Evolutionary conservation across 768 basidiomycete species (phyloP), one percentile per base, ranked within the genome.

Genomic region (Naganishia kalamii): DNA sequence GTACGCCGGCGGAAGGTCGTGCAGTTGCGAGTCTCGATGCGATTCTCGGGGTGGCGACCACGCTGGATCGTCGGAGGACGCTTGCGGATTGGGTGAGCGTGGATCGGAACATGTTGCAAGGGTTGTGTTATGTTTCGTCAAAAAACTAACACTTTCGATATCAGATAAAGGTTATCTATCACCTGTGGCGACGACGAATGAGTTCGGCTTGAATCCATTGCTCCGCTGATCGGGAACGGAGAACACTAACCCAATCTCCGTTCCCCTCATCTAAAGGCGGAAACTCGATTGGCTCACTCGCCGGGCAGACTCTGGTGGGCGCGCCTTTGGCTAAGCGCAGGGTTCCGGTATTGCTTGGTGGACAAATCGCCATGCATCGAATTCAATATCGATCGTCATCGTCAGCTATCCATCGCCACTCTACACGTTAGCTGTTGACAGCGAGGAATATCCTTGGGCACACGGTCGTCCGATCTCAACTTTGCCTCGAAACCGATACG

Each of bases 311-410:
- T 44, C 43, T 44, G 43, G 37, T 33, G n/a, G 13, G 17, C 32
- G 54, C 54, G 51, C 51, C 29, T 57, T 57, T 57, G 2, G 54
- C 54, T 37, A 57, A 57, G 54, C 48, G 54, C 54, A 37, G 33
- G 54, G 15, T 23, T 52, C 54, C 19, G 8, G 43, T 44, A 44
- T 44, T n/a, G 7, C 37, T 11, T n/a, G 43, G 10, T 44, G 19
- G 10, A 10, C 43, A 8, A 44, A 44, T n/a, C 43, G 43, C 43
- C 43, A 44, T 44, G 43, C 7, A 10, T n/a, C 10, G 43, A 44
- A 8, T 44, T 11, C 19, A 40, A n/a, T 10, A n/a, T 44, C 43
- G 43, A 44, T 44, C 43, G 43, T 17, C 37, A 40, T 40, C 37
- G 37, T 40, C 37, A 40, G n/a, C 37, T 40, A 7, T 8, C 37